Conservation (phyloP, 345 rosid genomes). For the Populus tremula region DNA sequence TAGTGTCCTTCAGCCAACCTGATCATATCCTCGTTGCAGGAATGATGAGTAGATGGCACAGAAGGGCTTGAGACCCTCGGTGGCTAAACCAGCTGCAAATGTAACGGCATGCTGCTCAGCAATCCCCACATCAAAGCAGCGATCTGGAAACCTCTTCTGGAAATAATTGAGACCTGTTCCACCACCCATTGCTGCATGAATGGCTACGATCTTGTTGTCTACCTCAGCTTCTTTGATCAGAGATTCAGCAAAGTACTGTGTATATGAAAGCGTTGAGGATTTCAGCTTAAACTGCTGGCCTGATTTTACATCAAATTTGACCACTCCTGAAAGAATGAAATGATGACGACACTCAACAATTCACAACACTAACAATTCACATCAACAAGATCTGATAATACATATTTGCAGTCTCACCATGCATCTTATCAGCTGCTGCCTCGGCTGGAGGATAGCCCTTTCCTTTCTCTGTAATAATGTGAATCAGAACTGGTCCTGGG, state of each 20-base stretch:
- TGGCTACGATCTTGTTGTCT: slow-evolving; percentile 59
- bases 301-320: slow-evolving; percentile 53
- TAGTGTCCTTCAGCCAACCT: slow-evolving; percentile 37
- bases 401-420: slow-evolving; percentile 42
- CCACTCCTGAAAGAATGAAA: slow-evolving; percentile 51
- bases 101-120: slow-evolving; percentile 82
- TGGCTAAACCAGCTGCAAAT: slow-evolving; percentile 75
- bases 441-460: slow-evolving; percentile 80
- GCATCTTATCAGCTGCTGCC: slow-evolving; percentile 71
- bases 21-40: slow-evolving; percentile 76
- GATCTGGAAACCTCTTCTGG: slow-evolving; percentile 61
- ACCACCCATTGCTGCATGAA: slow-evolving; percentile 87
- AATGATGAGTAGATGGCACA: slow-evolving; percentile 77
- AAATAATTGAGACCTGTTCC: slow-evolving; percentile 75
- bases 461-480: slow-evolving; percentile 69
- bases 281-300: slow-evolving; percentile 60
- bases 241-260: slow-evolving; percentile 63
- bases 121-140: slow-evolving; percentile 79
- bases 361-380: not conserved
- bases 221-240: slow-evolving; percentile 61
- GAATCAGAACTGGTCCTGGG: slow-evolving; percentile 74
- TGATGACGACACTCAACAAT: slow-evolving; percentile 12
- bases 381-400: not conserved
- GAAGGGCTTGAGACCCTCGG: slow-evolving; percentile 74
- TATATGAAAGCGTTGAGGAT: slow-evolving; percentile 54